Percentiles rank a stretch among this genome's conserved stretches.
Conservation (phyloP, 768 basidiomycete species). For the Boletellus sp. region DNA sequence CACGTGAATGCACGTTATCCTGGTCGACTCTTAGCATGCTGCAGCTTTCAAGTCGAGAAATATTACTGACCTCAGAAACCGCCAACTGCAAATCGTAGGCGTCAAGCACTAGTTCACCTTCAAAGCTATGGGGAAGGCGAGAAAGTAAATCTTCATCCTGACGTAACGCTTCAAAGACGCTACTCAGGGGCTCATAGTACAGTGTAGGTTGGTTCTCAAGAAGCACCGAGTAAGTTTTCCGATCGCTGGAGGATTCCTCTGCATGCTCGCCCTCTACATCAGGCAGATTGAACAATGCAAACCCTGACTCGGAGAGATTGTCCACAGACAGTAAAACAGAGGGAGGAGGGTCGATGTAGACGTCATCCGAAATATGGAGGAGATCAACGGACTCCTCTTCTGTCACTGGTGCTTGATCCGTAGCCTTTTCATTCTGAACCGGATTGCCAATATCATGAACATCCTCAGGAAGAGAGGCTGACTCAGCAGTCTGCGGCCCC, state of each 20-base stretch:
- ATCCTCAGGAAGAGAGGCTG: constrained; percentile 9
- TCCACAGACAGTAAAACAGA: constrained; percentile 51
- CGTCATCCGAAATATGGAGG: constrained; percentile 62
- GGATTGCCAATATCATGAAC: not conserved
- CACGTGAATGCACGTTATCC: constrained; percentile 69
- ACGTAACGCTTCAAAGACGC: constrained; percentile 69
- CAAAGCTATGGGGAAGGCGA: constrained; percentile 42
- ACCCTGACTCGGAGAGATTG: constrained; percentile 39
- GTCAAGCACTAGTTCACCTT: constrained; percentile 64
- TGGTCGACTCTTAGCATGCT: constrained; percentile 25
- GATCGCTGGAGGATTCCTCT: constrained; percentile 12
- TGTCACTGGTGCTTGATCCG: constrained; percentile 8
- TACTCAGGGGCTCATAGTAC: constrained; percentile 72
- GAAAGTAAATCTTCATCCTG: constrained; percentile 50
- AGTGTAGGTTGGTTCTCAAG: constrained; percentile 63
- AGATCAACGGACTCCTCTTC: constrained; percentile 35
- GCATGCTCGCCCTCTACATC: constrained; percentile 23
- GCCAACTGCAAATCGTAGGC: constrained; percentile 65
- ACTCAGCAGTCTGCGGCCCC: constrained; percentile 10
- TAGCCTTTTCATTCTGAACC: constrained; percentile 9
- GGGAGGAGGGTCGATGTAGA: constrained; percentile 74
- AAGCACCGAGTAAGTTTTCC: constrained; percentile 39
- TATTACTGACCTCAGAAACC: constrained; percentile 55
- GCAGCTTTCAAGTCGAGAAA: not conserved
- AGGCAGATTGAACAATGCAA: constrained; percentile 58